A percentile compares a stretch with the other conserved stretches of the same genome.
phyloP scores from a whole-genome alignment of 2,329 filamentous ascomycete genomes.

The Colletotrichum viniferum region DNA sequence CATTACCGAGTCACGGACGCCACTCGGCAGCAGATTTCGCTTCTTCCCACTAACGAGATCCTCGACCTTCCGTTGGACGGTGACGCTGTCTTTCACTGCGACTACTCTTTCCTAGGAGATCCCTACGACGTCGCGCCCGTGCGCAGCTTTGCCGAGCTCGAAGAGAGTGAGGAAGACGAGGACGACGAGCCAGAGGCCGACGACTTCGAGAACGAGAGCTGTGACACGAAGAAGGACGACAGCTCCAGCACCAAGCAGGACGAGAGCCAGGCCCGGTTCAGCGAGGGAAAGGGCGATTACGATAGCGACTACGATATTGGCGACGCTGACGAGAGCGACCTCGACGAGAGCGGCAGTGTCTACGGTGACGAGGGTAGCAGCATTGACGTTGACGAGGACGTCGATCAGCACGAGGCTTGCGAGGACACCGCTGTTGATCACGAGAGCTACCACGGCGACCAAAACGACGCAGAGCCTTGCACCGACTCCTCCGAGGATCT shows the following conservation, averaged over 20 bases:
- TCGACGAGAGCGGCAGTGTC: neutral
- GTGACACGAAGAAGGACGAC: neutral
- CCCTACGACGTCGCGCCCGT: neutral
- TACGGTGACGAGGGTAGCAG: neutral
- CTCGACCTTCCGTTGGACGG: conserved; percentile 4
- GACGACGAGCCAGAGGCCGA: neutral
- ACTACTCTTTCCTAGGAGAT: neutral
- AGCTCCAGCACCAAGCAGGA: neutral
- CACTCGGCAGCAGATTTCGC: neutral
- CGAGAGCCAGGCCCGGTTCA: neutral
- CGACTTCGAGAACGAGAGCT: neutral
- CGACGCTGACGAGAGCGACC: neutral
- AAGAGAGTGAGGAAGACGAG: neutral
- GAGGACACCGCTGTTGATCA: neutral
- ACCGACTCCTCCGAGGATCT: neutral
- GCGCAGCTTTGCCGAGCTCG: neutral
- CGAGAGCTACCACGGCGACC: neutral
- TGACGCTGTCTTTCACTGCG: neutral
- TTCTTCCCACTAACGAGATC: neutral
- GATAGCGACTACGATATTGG: neutral
- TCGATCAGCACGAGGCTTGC: neutral
- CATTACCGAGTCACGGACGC: neutral
- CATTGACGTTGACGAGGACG: neutral
- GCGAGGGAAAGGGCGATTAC: neutral
- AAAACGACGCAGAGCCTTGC: neutral